phyloP scores from a whole-genome alignment of 768 basidiomycete species.

The Tulasnella calospora region DNA sequence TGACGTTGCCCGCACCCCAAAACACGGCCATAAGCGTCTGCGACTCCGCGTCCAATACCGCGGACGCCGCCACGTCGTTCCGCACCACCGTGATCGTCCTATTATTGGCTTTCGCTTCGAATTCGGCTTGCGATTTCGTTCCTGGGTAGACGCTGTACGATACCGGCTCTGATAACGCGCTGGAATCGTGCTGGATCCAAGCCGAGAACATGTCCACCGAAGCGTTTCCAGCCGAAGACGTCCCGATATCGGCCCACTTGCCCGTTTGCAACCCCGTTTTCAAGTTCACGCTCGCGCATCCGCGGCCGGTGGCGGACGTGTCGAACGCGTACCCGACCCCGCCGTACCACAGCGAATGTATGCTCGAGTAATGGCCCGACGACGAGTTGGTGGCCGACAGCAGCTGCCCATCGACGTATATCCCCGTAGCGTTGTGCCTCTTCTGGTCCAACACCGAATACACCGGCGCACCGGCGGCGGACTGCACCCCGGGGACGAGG shows the following conservation, averaged over 20 bases:
- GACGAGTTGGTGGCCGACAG: constrained; percentile 31
- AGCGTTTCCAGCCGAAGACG: constrained; percentile 51
- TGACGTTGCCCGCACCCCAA: constrained; percentile 50
- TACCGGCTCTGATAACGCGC: constrained; percentile 35
- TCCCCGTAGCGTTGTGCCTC: constrained; percentile 41
- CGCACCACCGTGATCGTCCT: constrained; percentile 39
- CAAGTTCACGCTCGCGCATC: constrained; percentile 35
- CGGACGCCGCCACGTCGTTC: constrained; percentile 52
- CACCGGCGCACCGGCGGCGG: constrained; percentile 44
- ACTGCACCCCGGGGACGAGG: constrained; percentile 49
- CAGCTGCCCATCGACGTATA: constrained; percentile 44
- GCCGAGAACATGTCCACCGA: constrained; percentile 62
- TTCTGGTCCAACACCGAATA: constrained; percentile 66
- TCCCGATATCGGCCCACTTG: constrained; percentile 59
- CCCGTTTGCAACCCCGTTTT: constrained; percentile 49
- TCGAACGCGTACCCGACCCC: constrained; percentile 57
- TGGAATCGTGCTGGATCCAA: constrained; percentile 46
- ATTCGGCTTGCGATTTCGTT: constrained; percentile 34
- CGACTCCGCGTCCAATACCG: constrained; percentile 45
- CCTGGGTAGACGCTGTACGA: constrained; percentile 59
- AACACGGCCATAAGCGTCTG: constrained; percentile 49
- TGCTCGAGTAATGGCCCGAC: constrained; percentile 31
- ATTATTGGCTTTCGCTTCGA: constrained; percentile 30
- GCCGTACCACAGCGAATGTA: constrained; percentile 56
- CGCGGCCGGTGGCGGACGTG: constrained; percentile 32